Conservation (phyloP, 345 rosid species). For the Triadica sebifera region DNA sequence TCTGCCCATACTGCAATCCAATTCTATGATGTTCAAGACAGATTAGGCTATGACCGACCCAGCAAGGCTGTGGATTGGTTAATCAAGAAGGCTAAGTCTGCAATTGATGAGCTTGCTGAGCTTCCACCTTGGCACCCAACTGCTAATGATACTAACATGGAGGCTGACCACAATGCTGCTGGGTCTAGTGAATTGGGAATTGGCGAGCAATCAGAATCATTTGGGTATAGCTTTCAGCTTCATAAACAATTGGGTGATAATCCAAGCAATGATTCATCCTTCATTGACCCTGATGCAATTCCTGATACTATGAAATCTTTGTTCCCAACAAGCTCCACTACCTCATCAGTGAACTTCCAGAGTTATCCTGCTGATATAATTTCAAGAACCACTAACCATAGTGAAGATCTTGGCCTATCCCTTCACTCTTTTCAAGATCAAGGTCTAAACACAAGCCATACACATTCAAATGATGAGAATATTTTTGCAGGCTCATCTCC, state of each 20-base stretch:
- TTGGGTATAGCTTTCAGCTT: constrained; percentile 46
- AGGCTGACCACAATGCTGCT: constrained; percentile 15
- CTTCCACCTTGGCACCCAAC: constrained; percentile 43
- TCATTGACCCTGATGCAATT: constrained; percentile 30
- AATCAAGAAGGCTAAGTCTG: constrained; percentile 66
- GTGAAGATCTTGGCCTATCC: constrained; percentile 63
- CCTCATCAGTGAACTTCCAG: constrained; percentile 50
- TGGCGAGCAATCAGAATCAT: constrained; percentile 38
- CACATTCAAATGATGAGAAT: constrained; percentile 4
- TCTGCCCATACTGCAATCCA: constrained; percentile 90
- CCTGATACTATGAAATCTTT: constrained; percentile 61
- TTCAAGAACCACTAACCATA: constrained; percentile 42
- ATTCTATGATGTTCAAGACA: constrained; percentile 85
- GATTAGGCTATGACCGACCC: constrained; percentile 80
- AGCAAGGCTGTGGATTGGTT: constrained; percentile 95
- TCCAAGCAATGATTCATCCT: constrained; percentile 37
- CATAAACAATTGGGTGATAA: constrained; percentile 36
- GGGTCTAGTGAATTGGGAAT: constrained; percentile 38
- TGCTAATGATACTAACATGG: constrained; percentile 10
- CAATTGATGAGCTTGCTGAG: constrained; percentile 69
- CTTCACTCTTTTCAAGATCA: constrained; percentile 51
- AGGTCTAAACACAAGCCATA: constrained; percentile 27
- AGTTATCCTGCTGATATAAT: constrained; percentile 53
- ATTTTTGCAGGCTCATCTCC: constrained; percentile 29
- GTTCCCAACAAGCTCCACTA: constrained; percentile 55